A percentile compares a stretch with the other conserved stretches of the same genome.
phyloP scores from a whole-genome alignment of 352 stramenopile species.

The Phytopythium cucurbitacearum region DNA sequence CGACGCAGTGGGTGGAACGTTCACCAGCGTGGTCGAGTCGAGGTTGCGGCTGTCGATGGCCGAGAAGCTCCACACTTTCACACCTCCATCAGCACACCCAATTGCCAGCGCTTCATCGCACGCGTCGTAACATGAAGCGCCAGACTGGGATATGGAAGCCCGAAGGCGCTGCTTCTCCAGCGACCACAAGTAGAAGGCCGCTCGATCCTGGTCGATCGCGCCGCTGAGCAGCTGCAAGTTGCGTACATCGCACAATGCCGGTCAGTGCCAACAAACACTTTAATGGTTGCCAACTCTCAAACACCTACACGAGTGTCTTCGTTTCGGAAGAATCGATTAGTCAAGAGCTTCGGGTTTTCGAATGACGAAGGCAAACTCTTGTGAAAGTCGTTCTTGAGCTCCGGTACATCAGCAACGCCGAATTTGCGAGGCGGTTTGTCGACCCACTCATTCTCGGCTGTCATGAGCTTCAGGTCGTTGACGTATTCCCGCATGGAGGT shows the following conservation, averaged over 20 bases:
- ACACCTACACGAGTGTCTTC: slow-evolving; percentile 57
- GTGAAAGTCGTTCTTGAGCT: slow-evolving; percentile 54
- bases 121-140: slow-evolving; percentile 70
- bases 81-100: slow-evolving; percentile 65
- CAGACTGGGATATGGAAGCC: slow-evolving; percentile 60
- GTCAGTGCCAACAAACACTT: background rate
- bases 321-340: slow-evolving; percentile 55
- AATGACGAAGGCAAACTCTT: slow-evolving; percentile 47
- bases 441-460: slow-evolving; percentile 68
- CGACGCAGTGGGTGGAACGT: slow-evolving; percentile 51
- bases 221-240: slow-evolving; percentile 62
- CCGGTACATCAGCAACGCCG: slow-evolving; percentile 39
- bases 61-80: slow-evolving; percentile 83
- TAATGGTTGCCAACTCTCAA: background rate
- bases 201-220: slow-evolving; percentile 61
- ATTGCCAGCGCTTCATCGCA: slow-evolving; percentile 80
- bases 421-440: slow-evolving; percentile 34
- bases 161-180: slow-evolving; percentile 62
- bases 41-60: slow-evolving; percentile 40
- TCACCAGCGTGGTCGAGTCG: slow-evolving; percentile 43
- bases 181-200: slow-evolving; percentile 85
- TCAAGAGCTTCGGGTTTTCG: slow-evolving; percentile 61
- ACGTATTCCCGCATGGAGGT: slow-evolving; percentile 87
- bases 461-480: slow-evolving; percentile 75
- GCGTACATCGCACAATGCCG: slow-evolving; percentile 3